A percentile compares a stretch with the other conserved stretches of the same genome.
phyloP scores from a whole-genome alignment of 345 rosid genomes.

The Gossypium herbaceum region DNA sequence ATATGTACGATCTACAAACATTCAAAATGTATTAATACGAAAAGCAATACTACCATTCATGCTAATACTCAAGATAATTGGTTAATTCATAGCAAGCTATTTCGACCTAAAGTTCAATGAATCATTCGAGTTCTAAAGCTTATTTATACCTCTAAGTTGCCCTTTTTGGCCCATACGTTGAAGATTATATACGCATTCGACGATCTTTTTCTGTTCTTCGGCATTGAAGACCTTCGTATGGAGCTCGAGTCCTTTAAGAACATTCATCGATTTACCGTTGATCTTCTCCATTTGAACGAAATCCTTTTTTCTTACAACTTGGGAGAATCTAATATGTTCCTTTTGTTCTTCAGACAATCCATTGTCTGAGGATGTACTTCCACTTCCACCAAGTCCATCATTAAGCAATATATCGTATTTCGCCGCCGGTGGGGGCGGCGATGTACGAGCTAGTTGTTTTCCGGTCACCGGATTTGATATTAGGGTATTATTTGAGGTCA shows the following conservation, averaged over 20 bases:
- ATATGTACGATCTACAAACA: conserved; percentile 47
- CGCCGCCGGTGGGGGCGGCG: not conserved
- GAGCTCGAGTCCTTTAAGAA: conserved; percentile 58
- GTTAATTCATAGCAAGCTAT: not conserved
- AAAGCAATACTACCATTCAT: not conserved
- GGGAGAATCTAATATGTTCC: conserved; percentile 28
- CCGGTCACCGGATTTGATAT: not conserved
- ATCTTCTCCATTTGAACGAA: conserved; percentile 46
- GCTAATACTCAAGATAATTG: not conserved
- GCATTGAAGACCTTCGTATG: conserved; percentile 47
- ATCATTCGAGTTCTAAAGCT: not conserved
- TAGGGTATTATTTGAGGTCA: not conserved
- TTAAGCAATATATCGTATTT: conserved; percentile 20
- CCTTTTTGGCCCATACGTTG: conserved; percentile 51
- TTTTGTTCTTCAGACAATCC: conserved; percentile 31
- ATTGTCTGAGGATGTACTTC: not conserved
- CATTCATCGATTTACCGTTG: conserved; percentile 41
- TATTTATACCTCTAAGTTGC: conserved; percentile 37
- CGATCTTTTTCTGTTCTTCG: conserved; percentile 58
- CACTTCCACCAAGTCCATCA: conserved; percentile 21
- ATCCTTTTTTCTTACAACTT: conserved; percentile 45
- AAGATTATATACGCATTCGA: conserved; percentile 43
- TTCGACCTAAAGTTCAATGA: not conserved
- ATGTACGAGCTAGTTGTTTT: not conserved
- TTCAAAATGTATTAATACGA: not conserved